Evolutionary conservation across 176 grass and related monocot genomes (phyloP).

Genomic region (Aegilops longissima): DNA sequence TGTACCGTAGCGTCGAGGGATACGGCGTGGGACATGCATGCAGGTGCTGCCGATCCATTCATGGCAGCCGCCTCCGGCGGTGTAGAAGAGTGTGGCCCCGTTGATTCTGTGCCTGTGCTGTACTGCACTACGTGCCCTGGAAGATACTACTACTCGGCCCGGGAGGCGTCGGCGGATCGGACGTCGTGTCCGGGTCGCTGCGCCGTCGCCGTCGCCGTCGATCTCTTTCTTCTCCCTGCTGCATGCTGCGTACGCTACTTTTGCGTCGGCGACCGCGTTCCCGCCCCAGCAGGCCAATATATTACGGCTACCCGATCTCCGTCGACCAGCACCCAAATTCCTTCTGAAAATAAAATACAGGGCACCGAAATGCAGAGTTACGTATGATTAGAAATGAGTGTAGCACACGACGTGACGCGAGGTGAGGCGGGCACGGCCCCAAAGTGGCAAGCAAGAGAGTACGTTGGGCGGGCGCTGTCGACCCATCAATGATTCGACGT

Average conservation of each 20-base stretch:
- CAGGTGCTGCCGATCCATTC: no score
- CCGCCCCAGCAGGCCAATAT: not conserved
- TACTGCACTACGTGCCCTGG: not conserved
- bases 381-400: not conserved
- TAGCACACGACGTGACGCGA: not conserved
- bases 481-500: not conserved
- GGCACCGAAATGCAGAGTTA: no score
- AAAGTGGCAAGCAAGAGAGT: not conserved
- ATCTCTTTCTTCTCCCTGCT: not conserved
- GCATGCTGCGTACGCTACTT: not conserved
- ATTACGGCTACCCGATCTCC: not conserved
- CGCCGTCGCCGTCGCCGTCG: slow-evolving; percentile 23
- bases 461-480: slow-evolving; percentile 44
- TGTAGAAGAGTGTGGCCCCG: not conserved
- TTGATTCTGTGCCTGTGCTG: not conserved
- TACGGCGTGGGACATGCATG: no score
- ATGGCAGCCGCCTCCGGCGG: not conserved
- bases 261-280: not conserved
- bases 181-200: slow-evolving; percentile 28
- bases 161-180: not conserved
- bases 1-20: no score
- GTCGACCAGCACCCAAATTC: not conserved
- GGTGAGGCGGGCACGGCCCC: not conserved
- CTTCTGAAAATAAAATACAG: not conserved
- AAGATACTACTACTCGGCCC: not conserved